Conservation (phyloP, 2,329 filamentous ascomycete species). For the Xenoacremonium recifei region DNA sequence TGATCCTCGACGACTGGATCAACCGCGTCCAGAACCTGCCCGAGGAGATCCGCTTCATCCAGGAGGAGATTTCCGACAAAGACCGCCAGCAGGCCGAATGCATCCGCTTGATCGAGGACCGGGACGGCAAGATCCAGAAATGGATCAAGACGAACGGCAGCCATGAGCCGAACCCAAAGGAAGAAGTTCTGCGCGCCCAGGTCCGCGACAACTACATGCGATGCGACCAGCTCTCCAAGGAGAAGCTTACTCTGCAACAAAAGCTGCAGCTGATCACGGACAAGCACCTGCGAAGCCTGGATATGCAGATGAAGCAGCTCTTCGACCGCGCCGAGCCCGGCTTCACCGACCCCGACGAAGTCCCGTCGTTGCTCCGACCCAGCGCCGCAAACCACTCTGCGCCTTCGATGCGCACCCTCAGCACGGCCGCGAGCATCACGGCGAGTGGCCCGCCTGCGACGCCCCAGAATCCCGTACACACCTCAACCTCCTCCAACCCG, state of each 20-base stretch:
- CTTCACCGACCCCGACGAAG: conserved; percentile 60
- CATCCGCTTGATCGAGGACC: conserved; percentile 65
- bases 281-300: conserved; percentile 62
- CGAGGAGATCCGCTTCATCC: conserved; percentile 78
- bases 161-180: conserved; percentile 71
- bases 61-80: conserved; percentile 80
- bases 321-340: conserved; percentile 61
- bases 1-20: conserved; percentile 77
- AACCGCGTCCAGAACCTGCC: conserved; percentile 75
- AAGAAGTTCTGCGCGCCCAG: conserved; percentile 63
- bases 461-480: conserved; percentile 23
- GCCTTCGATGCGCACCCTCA: conserved; percentile 41
- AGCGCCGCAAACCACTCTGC: conserved; percentile 52
- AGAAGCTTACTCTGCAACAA: conserved; percentile 69
- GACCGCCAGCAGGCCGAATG: conserved; percentile 71
- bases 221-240: conserved; percentile 68
- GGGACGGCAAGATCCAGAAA: conserved; percentile 75
- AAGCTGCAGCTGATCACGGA: conserved; percentile 61
- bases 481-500: conserved; percentile 40
- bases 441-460: conserved; percentile 24
- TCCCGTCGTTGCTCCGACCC: conserved; percentile 61
- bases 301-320: conserved; percentile 60
- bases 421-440: conserved; percentile 37
- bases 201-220: conserved; percentile 67
- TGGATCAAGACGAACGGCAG: conserved; percentile 78